These are phyloP conservation scores for Yamadazyma blattariae DNA, from an alignment of 1,139 yeast species.

Conservation along the genomic window DNA sequence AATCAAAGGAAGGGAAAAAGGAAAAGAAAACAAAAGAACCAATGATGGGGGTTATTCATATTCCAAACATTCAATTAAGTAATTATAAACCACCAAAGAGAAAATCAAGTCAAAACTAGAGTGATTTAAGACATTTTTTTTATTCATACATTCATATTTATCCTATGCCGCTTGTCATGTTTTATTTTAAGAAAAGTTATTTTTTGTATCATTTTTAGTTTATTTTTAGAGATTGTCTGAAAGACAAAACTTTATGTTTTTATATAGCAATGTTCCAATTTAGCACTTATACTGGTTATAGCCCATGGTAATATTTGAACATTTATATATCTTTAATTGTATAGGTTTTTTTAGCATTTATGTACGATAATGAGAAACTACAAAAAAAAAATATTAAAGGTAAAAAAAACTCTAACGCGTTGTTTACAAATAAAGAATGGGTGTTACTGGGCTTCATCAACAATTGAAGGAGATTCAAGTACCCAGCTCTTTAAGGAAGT, in stretches of 20 bases:
- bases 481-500: conserved; percentile 53
- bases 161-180: too few relatives aligned
- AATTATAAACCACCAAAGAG: conserved; percentile 35
- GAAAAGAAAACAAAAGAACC: conserved; percentile 14
- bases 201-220: too few relatives aligned
- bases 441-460: conserved; percentile 76
- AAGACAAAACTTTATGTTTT: too few relatives aligned
- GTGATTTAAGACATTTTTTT: too few relatives aligned
- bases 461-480: conserved; percentile 71
- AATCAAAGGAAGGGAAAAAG: conserved; percentile 17
- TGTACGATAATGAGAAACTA: neutral
- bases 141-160: too few relatives aligned
- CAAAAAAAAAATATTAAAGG: too few relatives aligned
- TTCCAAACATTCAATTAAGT: conserved; percentile 33
- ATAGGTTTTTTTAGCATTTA: conserved; percentile 1
- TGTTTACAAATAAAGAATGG: conserved; percentile 43
- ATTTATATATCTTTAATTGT: neutral
- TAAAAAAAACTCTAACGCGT: neutral
- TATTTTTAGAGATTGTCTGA: too few relatives aligned
- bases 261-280: too few relatives aligned
- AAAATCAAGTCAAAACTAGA: conserved; percentile 6
- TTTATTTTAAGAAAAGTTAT: too few relatives aligned
- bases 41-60: conserved; percentile 21
- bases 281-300: too few relatives aligned
- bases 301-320: too few relatives aligned